Percentiles rank a stretch among this genome's conserved stretches.
Conservation (phyloP, 2,329 filamentous ascomycete species). For the Botrytis hyacinthi region DNA sequence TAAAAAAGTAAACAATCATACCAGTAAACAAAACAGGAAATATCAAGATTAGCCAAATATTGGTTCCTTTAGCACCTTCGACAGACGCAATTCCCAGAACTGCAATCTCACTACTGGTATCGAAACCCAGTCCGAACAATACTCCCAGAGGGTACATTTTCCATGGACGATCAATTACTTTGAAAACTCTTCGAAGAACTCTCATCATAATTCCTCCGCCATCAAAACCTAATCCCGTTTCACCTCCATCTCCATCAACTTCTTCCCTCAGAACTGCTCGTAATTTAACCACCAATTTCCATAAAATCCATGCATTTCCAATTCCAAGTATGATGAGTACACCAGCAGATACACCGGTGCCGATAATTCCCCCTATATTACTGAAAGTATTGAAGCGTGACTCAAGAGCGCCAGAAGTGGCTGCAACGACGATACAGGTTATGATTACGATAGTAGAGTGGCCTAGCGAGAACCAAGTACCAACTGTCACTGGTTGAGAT, state of each 20-base stretch:
- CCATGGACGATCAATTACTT: conserved; percentile 73
- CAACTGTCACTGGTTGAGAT: conserved; percentile 84
- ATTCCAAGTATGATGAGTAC: conserved; percentile 80
- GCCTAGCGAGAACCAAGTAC: conserved; percentile 90
- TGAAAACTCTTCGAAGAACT: conserved; percentile 73
- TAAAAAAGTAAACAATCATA: conserved; percentile 40
- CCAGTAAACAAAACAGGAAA: conserved; percentile 88
- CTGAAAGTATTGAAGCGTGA: conserved; percentile 78
- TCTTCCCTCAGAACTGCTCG: conserved; percentile 54
- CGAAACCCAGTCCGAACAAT: conserved; percentile 88
- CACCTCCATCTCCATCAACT: conserved; percentile 30
- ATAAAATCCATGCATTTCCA: conserved; percentile 84
- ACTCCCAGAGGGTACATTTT: conserved; percentile 94
- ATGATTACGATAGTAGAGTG: conserved; percentile 91
- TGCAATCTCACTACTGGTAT: conserved; percentile 92
- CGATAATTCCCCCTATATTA: conserved; percentile 81
- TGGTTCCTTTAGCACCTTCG: conserved; percentile 80
- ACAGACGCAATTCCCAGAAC: conserved; percentile 87
- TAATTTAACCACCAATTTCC: conserved; percentile 70
- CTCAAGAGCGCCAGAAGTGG: conserved; percentile 79
- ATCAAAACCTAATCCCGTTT: conserved; percentile 60
- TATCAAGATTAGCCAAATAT: conserved; percentile 90
- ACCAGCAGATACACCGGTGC: conserved; percentile 78
- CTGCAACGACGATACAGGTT: conserved; percentile 88
- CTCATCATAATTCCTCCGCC: conserved; percentile 73